A percentile compares a stretch with the other conserved stretches of the same genome.
These are phyloP conservation scores for Populus tremula DNA, from an alignment of 345 rosid species.

Conservation along the genomic window DNA sequence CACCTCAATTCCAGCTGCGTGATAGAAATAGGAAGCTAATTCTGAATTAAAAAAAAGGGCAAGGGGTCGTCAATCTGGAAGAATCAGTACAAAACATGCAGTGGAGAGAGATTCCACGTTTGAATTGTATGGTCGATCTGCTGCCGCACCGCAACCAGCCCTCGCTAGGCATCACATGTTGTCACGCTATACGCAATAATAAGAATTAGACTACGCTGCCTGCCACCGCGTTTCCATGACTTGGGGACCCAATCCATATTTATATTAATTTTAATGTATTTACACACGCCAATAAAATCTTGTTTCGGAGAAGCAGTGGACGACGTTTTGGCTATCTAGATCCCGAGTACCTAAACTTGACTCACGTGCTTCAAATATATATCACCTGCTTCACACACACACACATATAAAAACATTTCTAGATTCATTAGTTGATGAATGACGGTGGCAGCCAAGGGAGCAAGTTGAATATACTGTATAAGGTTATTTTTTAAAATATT, in stretches of 20 bases:
- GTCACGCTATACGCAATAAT: constrained; percentile 1
- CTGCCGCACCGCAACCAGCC: neutral
- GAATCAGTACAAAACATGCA: neutral
- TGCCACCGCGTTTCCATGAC: neutral
- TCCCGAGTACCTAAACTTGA: neutral
- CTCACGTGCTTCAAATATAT: constrained; percentile 18
- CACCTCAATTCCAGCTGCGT: neutral
- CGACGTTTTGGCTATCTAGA: neutral
- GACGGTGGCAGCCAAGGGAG: neutral
- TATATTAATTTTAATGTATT: neutral
- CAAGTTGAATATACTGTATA: neutral
- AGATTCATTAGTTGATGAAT: neutral
- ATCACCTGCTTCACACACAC: too few relatives aligned
- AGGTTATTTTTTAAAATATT: too few relatives aligned
- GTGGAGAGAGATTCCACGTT: neutral
- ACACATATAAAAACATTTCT: too few relatives aligned
- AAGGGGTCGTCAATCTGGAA: neutral
- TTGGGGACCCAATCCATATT: neutral
- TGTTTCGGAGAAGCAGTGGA: neutral
- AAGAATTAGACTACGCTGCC: neutral
- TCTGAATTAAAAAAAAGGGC: neutral
- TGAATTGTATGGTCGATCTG: neutral
- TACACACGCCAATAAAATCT: too few relatives aligned
- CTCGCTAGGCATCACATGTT: constrained; percentile 23
- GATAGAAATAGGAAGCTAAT: neutral